Base-by-base conservation (phyloP, 2,329 filamentous ascomycete species). In the Neofusicoccum umdonicola region DNA sequence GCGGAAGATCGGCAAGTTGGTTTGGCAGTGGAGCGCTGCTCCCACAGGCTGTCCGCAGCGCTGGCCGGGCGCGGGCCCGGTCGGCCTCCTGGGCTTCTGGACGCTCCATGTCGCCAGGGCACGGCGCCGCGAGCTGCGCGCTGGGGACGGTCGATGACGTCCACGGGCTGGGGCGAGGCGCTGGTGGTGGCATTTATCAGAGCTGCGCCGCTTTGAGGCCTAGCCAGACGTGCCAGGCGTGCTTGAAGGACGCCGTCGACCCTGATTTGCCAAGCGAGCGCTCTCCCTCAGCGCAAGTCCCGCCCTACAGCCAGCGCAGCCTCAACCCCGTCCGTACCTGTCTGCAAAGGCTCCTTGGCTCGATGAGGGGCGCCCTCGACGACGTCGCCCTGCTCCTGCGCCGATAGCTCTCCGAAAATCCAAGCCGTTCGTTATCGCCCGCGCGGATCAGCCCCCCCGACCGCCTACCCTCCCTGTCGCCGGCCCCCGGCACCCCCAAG, bases 1-100 rank as follows among this genome's bases (percentile, higher is more conserved):
- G 51, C 62, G 62, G 62, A 64, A 50, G 62, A 64, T 64, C 62
- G 62, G 51, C 62, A 63, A n/a, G 39, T 52, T 15, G 58, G 44
- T 42, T 31, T 42, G 37, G 60, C 15, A 31, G 37, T 42, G 52
- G 37, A 31, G 41, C 37, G 52, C 27, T 31, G 27, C 27, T 31
- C 27, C 27, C 27, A 31, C 27, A 35, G n/a, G 12, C 48, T 51
- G 48, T 35, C 34, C 17, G 48, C 22, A 35, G 48, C 48, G 48
- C 48, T 51, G 27, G 48, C 27, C 15, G 12, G 39, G 15, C 39
- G 39, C 39, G 12, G 15, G 39, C 39, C 31, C 27, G n/a, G 48
- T 35, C 31, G 31, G 34, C 22, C 45, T 48, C 44, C 17, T 12
- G 44, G 27, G 27, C 27, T 31, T 31, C 27, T 31, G 27, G 27